A percentile compares a stretch with the other conserved stretches of the same genome.
These are phyloP conservation scores for Ogataea zsoltii DNA, from an alignment of 805 yeast genomes.

Conservation along the genomic window DNA sequence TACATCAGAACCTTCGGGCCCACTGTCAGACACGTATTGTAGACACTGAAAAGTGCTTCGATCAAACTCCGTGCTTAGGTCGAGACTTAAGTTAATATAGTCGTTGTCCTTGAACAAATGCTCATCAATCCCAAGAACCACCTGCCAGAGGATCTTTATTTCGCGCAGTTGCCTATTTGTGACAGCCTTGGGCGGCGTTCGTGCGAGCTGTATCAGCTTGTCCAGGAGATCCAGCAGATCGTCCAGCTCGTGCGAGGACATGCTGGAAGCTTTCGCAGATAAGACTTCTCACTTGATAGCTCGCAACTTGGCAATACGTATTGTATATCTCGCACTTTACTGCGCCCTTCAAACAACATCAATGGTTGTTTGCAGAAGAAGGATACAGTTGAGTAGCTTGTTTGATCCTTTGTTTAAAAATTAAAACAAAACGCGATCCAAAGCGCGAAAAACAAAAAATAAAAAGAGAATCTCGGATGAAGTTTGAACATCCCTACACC, in stretches of 20 bases:
- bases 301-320: neutral
- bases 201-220: slow-evolving; percentile 14
- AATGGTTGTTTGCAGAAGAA: no score
- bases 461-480: no score
- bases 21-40: slow-evolving; percentile 3
- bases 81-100: slow-evolving; percentile 20
- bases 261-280: no score
- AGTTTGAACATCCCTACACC: slow-evolving; percentile 2
- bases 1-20: neutral
- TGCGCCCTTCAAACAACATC: no score
- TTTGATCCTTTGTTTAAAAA: neutral
- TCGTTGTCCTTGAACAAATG: slow-evolving; percentile 16
- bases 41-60: slow-evolving; percentile 18
- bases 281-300: no score
- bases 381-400: no score
- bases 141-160: slow-evolving; percentile 26
- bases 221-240: slow-evolving; percentile 19
- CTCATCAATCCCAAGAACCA: slow-evolving; percentile 28
- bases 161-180: slow-evolving; percentile 12
- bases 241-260: slow-evolving; percentile 12
- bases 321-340: no score
- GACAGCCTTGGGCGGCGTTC: slow-evolving; percentile 6
- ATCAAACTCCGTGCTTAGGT: slow-evolving; percentile 13
- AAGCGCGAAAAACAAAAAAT: neutral
- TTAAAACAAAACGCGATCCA: slow-evolving; percentile 10